Conservation (phyloP, 73 alveolate genomes). For the Stentor coeruleus region DNA sequence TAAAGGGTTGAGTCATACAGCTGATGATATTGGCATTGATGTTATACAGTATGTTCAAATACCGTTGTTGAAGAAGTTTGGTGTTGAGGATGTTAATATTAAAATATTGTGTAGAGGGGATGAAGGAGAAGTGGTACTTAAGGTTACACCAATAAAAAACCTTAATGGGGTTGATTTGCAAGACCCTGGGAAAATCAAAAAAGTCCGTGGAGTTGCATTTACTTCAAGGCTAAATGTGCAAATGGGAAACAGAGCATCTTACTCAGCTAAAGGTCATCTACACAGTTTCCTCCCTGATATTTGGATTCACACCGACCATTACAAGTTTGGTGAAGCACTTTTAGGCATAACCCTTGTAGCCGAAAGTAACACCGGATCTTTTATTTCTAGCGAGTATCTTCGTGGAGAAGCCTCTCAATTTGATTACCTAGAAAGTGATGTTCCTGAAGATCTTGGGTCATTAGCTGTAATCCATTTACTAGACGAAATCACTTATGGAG, state of each 20-base stretch:
- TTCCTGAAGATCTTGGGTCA: constrained; percentile 75
- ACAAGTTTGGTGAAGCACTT: constrained; percentile 75
- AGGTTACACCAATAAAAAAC: constrained; percentile 56
- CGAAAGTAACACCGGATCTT: constrained; percentile 77
- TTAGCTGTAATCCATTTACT: constrained; percentile 65
- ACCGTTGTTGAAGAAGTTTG: constrained; percentile 63
- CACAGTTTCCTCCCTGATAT: constrained; percentile 97
- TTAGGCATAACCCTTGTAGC: constrained; percentile 81
- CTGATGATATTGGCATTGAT: constrained; percentile 61
- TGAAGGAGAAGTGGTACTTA: constrained; percentile 71
- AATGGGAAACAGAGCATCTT: constrained; percentile 29
- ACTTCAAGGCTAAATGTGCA: constrained; percentile 30
- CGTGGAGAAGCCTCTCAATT: constrained; percentile 36
- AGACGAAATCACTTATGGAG: constrained; percentile 74
- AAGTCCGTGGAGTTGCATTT: constrained; percentile 82
- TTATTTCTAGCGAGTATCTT: constrained; percentile 68
- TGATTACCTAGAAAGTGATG: constrained; percentile 46
- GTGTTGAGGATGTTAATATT: constrained; percentile 73
- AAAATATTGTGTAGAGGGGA: constrained; percentile 70
- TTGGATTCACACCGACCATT: constrained; percentile 91
- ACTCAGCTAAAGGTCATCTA: constrained; percentile 76
- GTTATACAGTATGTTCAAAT: constrained; percentile 31
- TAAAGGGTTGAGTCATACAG: constrained; percentile 77
- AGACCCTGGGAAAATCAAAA: constrained; percentile 84
- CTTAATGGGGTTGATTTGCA: constrained; percentile 61